Conservation (phyloP, 1,284 basidiomycete species). For the Ganoderma meredithae region DNA sequence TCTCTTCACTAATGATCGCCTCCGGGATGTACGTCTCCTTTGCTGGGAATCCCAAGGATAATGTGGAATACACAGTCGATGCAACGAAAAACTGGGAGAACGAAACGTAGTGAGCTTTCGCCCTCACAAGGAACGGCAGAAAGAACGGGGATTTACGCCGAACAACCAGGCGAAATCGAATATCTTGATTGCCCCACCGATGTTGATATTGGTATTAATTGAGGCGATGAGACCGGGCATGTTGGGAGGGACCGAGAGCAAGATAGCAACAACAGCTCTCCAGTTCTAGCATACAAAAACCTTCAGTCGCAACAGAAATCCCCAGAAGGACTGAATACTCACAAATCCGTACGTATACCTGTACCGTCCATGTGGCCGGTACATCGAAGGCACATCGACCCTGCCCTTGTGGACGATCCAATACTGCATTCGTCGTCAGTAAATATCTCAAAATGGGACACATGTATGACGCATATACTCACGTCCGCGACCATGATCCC, state of each 20-base stretch:
- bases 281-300: constrained; percentile 60
- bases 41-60: constrained; percentile 65
- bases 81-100: constrained; percentile 48
- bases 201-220: constrained; percentile 64
- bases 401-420: constrained; percentile 70
- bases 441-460: constrained; percentile 7
- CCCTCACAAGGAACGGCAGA: background rate
- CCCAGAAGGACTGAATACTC: constrained; percentile 34
- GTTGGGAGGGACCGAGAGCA: constrained; percentile 68
- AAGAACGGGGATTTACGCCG: constrained; percentile 54
- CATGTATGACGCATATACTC: constrained; percentile 32
- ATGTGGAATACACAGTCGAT: constrained; percentile 53
- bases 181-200: constrained; percentile 59
- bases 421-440: constrained; percentile 49
- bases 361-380: constrained; percentile 70
- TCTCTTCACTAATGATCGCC: constrained; percentile 45
- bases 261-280: constrained; percentile 69
- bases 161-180: constrained; percentile 78
- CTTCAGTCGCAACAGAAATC: background rate
- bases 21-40: constrained; percentile 62
- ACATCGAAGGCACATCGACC: constrained; percentile 77
- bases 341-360: constrained; percentile 71
- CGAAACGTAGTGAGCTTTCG: background rate
- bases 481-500: constrained; percentile 80
- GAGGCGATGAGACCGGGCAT: constrained; percentile 73